A percentile compares a stretch with the other conserved stretches of the same genome.
Evolutionary conservation across 331 rosid genomes (phyloP).

Genomic region (Pyracantha coccinea): DNA sequence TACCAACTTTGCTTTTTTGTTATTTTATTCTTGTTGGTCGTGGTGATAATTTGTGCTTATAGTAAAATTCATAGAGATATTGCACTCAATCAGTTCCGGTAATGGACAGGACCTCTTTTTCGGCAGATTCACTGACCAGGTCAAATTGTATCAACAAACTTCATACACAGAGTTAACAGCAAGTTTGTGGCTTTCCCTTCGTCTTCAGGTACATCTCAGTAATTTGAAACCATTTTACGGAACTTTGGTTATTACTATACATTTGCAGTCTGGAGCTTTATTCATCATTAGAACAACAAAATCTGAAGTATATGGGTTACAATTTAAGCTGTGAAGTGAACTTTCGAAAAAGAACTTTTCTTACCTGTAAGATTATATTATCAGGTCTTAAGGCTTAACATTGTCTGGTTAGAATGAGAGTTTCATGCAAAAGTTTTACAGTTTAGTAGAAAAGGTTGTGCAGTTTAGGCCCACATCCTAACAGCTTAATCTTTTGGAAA

Average conservation of each 20-base stretch:
- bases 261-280: constrained; percentile 7
- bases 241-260: not conserved
- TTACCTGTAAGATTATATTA: not conserved
- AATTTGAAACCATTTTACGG: not conserved
- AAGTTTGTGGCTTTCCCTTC: constrained; percentile 96
- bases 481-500: not conserved
- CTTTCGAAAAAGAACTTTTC: not conserved
- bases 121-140: constrained; percentile 50
- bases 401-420: not conserved
- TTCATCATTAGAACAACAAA: not conserved
- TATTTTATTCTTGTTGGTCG: not conserved
- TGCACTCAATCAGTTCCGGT: constrained; percentile 13
- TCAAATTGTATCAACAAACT: constrained; percentile 82
- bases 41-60: not conserved
- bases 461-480: not conserved
- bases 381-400: not conserved
- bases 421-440: not conserved
- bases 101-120: constrained; percentile 65
- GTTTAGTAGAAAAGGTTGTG: not conserved
- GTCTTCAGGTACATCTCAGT: constrained; percentile 66
- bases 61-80: constrained; percentile 5
- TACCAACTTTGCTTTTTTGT: constrained; percentile 6
- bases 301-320: not conserved
- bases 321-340: not conserved
- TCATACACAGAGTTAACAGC: constrained; percentile 83